These are phyloP conservation scores for Acanthamoeba healyi DNA, from an alignment of 208 protist genomes.

Conservation along the genomic window DNA sequence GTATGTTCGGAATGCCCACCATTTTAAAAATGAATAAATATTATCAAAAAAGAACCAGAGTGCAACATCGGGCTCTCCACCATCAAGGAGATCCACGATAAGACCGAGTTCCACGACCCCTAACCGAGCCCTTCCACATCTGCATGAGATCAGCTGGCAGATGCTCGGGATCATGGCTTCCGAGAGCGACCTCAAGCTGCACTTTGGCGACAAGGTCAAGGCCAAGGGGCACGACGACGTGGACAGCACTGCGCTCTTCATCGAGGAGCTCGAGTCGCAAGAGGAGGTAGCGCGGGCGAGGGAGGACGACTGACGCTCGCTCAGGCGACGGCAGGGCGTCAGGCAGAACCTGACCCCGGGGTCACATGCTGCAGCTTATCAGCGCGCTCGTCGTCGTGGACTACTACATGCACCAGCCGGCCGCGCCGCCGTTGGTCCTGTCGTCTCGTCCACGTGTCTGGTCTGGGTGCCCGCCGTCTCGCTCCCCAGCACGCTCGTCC, in stretches of 20 bases:
- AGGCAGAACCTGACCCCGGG: conserved; percentile 54
- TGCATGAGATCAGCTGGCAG: no score
- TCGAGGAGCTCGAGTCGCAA: neutral
- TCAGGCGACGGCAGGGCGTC: neutral
- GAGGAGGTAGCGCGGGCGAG: neutral
- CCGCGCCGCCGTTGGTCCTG: neutral
- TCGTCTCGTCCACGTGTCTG: conserved; percentile 61
- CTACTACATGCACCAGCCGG: conserved; percentile 30
- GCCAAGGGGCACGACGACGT: neutral
- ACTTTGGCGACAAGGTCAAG: neutral
- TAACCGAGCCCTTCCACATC: conserved; percentile 53
- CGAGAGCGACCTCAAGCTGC: conserved; percentile 12
- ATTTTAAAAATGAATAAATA: no score
- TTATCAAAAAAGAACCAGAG: no score
- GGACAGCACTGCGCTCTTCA: neutral
- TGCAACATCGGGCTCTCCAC: neutral
- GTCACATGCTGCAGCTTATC: conserved; percentile 19
- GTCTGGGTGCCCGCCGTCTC: conserved; percentile 67
- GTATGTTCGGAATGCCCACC: no score
- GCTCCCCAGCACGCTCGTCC: conserved; percentile 57
- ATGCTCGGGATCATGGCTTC: no score
- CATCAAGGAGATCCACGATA: conserved; percentile 65
- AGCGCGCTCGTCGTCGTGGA: neutral
- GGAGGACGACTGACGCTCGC: neutral
- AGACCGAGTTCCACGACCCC: conserved; percentile 66